These are phyloP conservation scores for Symbiodinium pilosum DNA, from an alignment of 73 alveolate genomes.

Conservation along the genomic window DNA sequence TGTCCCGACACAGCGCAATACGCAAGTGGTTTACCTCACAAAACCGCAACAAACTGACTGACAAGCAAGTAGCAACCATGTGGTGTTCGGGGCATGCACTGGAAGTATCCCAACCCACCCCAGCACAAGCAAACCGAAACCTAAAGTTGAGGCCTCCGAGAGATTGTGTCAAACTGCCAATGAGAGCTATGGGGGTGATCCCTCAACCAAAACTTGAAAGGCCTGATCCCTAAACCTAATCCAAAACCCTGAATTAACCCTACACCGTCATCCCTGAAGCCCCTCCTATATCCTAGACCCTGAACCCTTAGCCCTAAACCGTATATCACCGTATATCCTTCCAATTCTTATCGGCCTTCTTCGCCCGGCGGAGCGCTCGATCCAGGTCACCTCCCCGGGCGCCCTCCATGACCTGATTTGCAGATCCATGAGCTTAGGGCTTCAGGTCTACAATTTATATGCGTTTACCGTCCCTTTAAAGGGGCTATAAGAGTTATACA, in stretches of 20 bases:
- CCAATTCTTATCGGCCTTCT: background rate
- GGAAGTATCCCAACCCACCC: too few relatives aligned
- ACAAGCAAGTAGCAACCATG: background rate
- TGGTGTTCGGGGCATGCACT: too few relatives aligned
- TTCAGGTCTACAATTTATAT: too few relatives aligned
- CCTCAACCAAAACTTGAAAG: too few relatives aligned
- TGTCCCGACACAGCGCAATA: constrained; percentile 3
- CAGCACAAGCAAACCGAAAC: background rate
- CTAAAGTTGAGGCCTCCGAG: background rate
- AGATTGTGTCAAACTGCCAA: background rate
- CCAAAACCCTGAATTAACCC: too few relatives aligned
- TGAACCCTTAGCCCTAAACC: background rate
- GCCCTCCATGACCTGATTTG: constrained; percentile 68
- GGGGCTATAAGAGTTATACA: too few relatives aligned
- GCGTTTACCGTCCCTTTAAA: too few relatives aligned
- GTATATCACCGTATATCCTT: background rate
- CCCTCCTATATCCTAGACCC: background rate
- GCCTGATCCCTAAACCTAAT: too few relatives aligned
- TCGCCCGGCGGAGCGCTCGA: constrained; percentile 68
- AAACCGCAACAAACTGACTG: background rate
- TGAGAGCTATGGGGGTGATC: too few relatives aligned
- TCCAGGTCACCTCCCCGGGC: constrained; percentile 77
- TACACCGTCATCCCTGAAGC: too few relatives aligned
- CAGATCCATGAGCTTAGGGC: too few relatives aligned
- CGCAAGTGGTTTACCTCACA: background rate